phyloP scores from a whole-genome alignment of 1,284 basidiomycete genomes.

The Rhodotorula sp. region DNA sequence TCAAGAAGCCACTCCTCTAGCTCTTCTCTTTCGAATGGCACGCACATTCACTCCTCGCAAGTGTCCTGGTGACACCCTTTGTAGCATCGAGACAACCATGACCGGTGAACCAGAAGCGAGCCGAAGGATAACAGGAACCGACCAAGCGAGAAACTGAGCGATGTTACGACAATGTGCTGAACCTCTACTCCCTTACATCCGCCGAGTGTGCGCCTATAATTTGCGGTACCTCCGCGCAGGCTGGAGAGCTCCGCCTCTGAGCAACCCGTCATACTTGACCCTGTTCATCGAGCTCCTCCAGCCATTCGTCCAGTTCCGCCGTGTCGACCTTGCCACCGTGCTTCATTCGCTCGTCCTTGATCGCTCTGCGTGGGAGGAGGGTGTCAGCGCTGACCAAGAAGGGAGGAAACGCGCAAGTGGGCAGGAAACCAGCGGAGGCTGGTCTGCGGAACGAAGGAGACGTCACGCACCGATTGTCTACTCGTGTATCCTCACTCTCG shows the following conservation, averaged over 20 bases:
- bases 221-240: too few species aligned
- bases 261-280: not conserved
- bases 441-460: not conserved
- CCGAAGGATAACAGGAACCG: not conserved
- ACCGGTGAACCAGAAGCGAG: too few species aligned
- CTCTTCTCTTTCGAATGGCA: not conserved
- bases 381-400: not conserved
- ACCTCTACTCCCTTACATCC: not conserved
- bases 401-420: too few species aligned
- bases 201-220: too few species aligned
- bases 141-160: not conserved
- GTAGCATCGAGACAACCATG: too few species aligned
- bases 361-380: not conserved
- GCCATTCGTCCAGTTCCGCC: not conserved
- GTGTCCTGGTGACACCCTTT: too few species aligned
- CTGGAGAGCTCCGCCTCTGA: not conserved
- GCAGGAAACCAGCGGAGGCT: not conserved
- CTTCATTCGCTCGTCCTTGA: constrained; percentile 7
- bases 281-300: not conserved
- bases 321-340: not conserved
- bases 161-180: not conserved
- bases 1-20: not conserved
- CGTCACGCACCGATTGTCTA: constrained; percentile 71
- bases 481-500: constrained; percentile 83
- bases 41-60: too few species aligned